Conservation (phyloP, 257 asterid species). For the Nicotiana knightiana region DNA sequence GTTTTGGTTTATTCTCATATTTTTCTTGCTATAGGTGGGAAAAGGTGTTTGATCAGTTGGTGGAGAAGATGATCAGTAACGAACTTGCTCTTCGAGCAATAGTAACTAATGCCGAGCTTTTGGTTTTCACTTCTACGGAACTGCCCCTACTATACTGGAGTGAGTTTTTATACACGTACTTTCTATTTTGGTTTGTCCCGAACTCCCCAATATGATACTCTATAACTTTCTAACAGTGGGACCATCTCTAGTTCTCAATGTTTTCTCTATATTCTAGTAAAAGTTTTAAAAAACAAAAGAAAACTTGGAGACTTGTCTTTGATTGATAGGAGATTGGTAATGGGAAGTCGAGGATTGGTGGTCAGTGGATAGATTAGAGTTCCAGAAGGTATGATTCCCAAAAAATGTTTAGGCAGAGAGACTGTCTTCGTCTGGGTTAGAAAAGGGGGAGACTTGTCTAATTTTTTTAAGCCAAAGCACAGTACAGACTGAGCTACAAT, state of each 20-base stretch:
- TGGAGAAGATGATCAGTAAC: constrained; percentile 38
- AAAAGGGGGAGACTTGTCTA: neutral
- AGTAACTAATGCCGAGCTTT: constrained; percentile 62
- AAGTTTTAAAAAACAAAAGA: neutral
- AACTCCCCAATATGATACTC: neutral
- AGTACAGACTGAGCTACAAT: neutral
- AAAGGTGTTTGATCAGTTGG: constrained; percentile 42
- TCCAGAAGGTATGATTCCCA: neutral
- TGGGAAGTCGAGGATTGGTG: neutral
- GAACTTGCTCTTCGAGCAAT: constrained; percentile 59
- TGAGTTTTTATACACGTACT: constrained; percentile 28
- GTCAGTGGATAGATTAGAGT: neutral
- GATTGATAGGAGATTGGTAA: neutral
- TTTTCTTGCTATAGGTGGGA: constrained; percentile 29
- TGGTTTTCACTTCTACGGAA: constrained; percentile 65
- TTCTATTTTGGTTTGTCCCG: neutral
- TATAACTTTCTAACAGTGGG: neutral
- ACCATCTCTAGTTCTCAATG: neutral
- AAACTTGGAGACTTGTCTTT: neutral
- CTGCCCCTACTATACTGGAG: constrained; percentile 65
- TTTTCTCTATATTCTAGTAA: neutral
- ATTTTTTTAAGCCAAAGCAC: neutral
- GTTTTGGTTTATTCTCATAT: neutral
- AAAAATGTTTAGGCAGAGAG: neutral
- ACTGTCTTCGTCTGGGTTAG: neutral